Conservation (phyloP, 1,284 basidiomycete genomes). For the Microbotryum lychnidis-dioicae region DNA sequence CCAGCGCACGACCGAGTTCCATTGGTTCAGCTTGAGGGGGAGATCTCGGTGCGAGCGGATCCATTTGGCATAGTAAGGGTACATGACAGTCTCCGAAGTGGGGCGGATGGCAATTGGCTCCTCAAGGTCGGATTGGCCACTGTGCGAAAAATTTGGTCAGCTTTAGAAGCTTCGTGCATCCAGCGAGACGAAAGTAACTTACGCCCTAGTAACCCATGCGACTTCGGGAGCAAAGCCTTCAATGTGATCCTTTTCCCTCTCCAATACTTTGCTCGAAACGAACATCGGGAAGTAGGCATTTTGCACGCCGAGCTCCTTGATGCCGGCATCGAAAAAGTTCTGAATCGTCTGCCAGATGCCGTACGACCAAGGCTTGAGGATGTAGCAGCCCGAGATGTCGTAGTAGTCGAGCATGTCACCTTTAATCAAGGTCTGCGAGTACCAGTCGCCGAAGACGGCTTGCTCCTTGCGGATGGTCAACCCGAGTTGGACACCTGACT, state of each 20-base stretch:
- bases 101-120: constrained; percentile 97
- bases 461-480: constrained; percentile 84
- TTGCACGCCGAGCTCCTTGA: constrained; percentile 90
- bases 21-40: constrained; percentile 94
- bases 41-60: constrained; percentile 96
- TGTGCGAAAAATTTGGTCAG: constrained; percentile 37
- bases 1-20: constrained; percentile 99
- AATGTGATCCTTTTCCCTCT: constrained; percentile 96
- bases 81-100: constrained; percentile 63
- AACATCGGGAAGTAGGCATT: constrained; percentile 99
- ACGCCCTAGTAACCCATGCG: constrained; percentile 97
- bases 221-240: constrained; percentile 99
- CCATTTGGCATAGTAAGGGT: constrained; percentile 53
- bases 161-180: not conserved
- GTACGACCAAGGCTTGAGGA: constrained; percentile 95
- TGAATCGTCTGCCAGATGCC: constrained; percentile 95
- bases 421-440: constrained; percentile 92
- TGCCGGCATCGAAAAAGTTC: constrained; percentile 74
- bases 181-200: constrained; percentile 36
- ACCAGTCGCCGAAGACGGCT: constrained; percentile 87
- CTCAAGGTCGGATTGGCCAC: constrained; percentile 85
- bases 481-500: constrained; percentile 81
- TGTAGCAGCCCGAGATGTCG: constrained; percentile 96
- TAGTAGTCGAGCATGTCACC: constrained; percentile 99
- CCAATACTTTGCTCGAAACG: constrained; percentile 83